Evolutionary conservation across 1,284 basidiomycete species (phyloP), one percentile per base, ranked within the genome.

Genomic region (Apiotrichum brassicae): DNA sequence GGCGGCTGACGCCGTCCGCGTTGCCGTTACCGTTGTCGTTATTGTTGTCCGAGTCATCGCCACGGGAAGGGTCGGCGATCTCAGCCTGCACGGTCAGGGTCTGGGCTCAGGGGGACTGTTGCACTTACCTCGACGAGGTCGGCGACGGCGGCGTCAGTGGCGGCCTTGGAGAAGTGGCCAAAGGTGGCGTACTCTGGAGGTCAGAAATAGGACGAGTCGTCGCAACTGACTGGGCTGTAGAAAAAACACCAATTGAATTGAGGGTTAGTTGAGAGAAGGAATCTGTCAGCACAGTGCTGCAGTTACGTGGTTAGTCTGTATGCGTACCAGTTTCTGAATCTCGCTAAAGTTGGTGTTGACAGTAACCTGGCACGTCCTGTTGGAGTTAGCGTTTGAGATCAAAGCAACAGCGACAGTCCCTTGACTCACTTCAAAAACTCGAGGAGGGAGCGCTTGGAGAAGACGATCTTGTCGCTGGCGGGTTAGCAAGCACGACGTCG

Each of bases 361-460:
- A 3, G 70, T 70, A 12, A 74, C 43, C 39, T 66, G 61, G 49
- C 68, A 69, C 35, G 70, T 63, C 49, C 68, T 71, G 47, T 4
- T n/a, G 22, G n/a, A n/a, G n/a, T n/a, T n/a, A n/a, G n/a, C n/a
- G n/a, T n/a, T n/a, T n/a, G n/a, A n/a, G 4, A 35, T 43, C 34
- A 46, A 45, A n/a, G 8, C 8, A 30, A 14, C 28, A 14, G 28
- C 8, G 14, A 30, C 28, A 30, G 28, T 13, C 5, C n/a, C n/a
- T n/a, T n/a, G 22, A 43, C 66, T 19, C 34, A 68, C 72, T 73
- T 74, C 51, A 74, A 62, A 59, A 74, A 74, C 53, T 74, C 72
- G 38, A 74, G 63, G 30, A 74, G 57, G 45, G 70, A 72, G 52
- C 72, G 61, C 57, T 74, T 74, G 43, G 70, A 70, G 60, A 74